phyloP scores from a whole-genome alignment of 441 rosid species.

The Corymbia calophylla region DNA sequence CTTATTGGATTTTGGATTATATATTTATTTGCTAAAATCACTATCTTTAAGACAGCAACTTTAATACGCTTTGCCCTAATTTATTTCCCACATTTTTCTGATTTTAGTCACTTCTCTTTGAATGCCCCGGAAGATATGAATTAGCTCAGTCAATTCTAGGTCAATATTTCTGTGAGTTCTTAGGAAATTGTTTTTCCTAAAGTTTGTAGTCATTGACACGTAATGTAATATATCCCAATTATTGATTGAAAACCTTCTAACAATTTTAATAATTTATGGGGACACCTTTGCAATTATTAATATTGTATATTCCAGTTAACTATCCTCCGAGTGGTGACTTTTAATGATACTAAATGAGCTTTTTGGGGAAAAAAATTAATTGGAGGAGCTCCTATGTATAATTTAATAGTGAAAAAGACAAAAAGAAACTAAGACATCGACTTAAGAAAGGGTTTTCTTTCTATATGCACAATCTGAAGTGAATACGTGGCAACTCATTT shows the following conservation, averaged over 20 bases:
- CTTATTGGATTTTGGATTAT: background rate
- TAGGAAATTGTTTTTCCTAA: background rate
- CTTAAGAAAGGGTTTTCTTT: background rate
- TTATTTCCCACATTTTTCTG: background rate
- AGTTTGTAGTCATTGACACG: background rate
- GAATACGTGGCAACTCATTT: background rate
- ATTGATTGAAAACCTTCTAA: background rate
- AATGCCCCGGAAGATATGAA: background rate
- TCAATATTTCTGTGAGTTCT: background rate
- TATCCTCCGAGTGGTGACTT: background rate
- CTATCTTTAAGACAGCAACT: background rate
- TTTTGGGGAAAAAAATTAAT: background rate
- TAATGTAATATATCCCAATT: background rate
- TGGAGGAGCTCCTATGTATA: background rate
- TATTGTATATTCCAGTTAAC: background rate
- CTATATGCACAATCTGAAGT: background rate
- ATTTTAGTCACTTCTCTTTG: background rate
- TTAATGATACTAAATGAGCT: background rate
- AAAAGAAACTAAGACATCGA: background rate
- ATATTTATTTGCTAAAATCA: background rate
- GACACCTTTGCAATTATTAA: background rate
- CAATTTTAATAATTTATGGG: background rate
- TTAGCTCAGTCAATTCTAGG: background rate
- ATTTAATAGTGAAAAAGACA: background rate
- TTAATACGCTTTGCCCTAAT: background rate